Conservation (phyloP, 768 basidiomycete species). For the Sporobolomyces phaffii region DNA sequence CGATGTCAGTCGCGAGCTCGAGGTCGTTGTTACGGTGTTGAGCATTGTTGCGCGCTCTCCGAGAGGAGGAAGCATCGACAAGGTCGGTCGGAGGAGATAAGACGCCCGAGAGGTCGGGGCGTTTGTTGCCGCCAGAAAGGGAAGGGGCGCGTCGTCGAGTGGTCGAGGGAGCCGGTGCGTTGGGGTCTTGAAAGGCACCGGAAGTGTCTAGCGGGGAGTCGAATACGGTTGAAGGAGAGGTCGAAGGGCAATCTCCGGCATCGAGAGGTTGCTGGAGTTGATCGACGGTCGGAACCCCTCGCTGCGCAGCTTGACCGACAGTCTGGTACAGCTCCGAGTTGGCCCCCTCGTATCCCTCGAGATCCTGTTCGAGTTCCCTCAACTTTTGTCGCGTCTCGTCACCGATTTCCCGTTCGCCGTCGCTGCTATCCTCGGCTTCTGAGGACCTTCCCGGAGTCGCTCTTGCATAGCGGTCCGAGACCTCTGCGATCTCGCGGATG, state of each 20-base stretch:
- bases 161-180: constrained; percentile 1
- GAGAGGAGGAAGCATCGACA: constrained; percentile 54
- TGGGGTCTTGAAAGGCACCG: not conserved
- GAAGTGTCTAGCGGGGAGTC: not conserved
- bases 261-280: not conserved
- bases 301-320: constrained; percentile 59
- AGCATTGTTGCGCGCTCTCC: constrained; percentile 76
- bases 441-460: constrained; percentile 57
- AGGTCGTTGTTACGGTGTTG: constrained; percentile 77
- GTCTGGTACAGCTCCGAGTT: constrained; percentile 68
- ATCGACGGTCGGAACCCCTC: constrained; percentile 11
- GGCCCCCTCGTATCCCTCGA: constrained; percentile 70
- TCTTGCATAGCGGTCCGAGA: constrained; percentile 52
- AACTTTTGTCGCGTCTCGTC: constrained; percentile 54
- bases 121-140: not conserved
- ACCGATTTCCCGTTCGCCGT: constrained; percentile 62
- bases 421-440: constrained; percentile 57
- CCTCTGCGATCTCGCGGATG: constrained; percentile 61
- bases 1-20: constrained; percentile 98
- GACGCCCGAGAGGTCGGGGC: constrained; percentile 1
- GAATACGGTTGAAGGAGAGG: constrained; percentile 1
- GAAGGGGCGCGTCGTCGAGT: constrained; percentile 10
- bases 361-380: constrained; percentile 67
- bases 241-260: not conserved
- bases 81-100: not conserved